Evolutionary conservation across 148 eudicot species (phyloP), one percentile per base, ranked within the genome.

Genomic region (Cornus controversa): DNA sequence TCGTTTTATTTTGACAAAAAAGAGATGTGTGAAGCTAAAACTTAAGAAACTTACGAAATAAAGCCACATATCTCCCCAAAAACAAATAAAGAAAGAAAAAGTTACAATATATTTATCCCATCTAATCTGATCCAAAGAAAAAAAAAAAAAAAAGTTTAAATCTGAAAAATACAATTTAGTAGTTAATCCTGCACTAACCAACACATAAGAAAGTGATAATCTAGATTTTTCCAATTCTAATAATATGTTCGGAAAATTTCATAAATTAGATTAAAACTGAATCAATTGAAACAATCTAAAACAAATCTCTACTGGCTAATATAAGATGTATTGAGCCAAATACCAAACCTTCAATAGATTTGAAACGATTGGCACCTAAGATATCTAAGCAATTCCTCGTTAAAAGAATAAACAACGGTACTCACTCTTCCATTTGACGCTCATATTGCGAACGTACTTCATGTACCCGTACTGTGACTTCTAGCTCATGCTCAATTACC

Each of bases 371-470:
- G 42, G 36, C 53, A 62, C 60, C 24, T 40, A 16, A 2, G 26
- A 13, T 69, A 80, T 22, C 65, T 13, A 67, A 25, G 67, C n/a
- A 63, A 53, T 64, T 22, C 28, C 5, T n/a, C 14, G 25, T 24
- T 6, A 66, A 73, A 66, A 74, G 54, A 40, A 42, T 10, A 31
- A 60, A 68, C 67, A 76, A 72, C 18, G 10, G 25, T 26, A 84
- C 90, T 87, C 80, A 96, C 98, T 92, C 99, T 85, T 93, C 89
- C 90, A 89, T 89, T 85, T 96, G 99, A 24, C 98, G 98, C 77
- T 93, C 99, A 79, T 92, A 93, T 81, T 93, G 91, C 0, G 91
- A 89, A 29, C 99, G 97, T 60, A 96, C 99, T 87, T 96, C 99
- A 80, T 96, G 98, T 28, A 93, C 99, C 57, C 95, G 85, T 24